phyloP scores from a whole-genome alignment of 2,329 filamentous ascomycete genomes.

The Phialophora macrospora region DNA sequence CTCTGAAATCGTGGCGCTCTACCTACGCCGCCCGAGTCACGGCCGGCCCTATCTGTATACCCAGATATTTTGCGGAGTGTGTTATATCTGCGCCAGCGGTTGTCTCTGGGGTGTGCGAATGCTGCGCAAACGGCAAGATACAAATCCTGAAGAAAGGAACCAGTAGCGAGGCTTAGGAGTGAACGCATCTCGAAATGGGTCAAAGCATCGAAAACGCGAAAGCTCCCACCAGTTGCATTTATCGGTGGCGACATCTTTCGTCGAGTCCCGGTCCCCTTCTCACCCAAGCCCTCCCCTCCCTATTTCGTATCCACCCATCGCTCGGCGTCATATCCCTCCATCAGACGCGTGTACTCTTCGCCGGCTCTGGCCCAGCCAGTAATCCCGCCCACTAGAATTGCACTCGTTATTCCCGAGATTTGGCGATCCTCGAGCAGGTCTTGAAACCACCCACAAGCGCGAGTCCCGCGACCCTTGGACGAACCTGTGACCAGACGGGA shows the following conservation, averaged over 20 bases:
- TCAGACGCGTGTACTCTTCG: slow-evolving; percentile 41
- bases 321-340: slow-evolving; percentile 42
- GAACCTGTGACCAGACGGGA: slow-evolving; percentile 51
- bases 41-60: slow-evolving; percentile 54
- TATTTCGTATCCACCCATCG: slow-evolving; percentile 29
- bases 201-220: not conserved
- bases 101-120: slow-evolving; percentile 22
- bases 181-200: not conserved
- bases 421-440: slow-evolving; percentile 55
- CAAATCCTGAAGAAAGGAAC: not conserved
- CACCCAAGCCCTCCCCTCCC: slow-evolving; percentile 2
- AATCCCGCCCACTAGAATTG: slow-evolving; percentile 42
- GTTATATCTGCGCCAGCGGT: slow-evolving; percentile 37
- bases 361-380: slow-evolving; percentile 43
- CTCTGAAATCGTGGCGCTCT: slow-evolving; percentile 58
- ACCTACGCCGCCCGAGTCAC: slow-evolving; percentile 53
- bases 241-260: not conserved
- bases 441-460: slow-evolving; percentile 61
- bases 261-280: not conserved
- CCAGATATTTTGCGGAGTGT: slow-evolving; percentile 56
- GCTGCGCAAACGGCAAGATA: slow-evolving; percentile 12
- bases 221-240: not conserved
- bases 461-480: slow-evolving; percentile 59
- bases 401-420: slow-evolving; percentile 25
- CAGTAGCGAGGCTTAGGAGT: not conserved